Percentiles rank a stretch among this genome's conserved stretches.
phyloP scores from a whole-genome alignment of 2,329 filamentous ascomycete species.

The Penicillium sp. region DNA sequence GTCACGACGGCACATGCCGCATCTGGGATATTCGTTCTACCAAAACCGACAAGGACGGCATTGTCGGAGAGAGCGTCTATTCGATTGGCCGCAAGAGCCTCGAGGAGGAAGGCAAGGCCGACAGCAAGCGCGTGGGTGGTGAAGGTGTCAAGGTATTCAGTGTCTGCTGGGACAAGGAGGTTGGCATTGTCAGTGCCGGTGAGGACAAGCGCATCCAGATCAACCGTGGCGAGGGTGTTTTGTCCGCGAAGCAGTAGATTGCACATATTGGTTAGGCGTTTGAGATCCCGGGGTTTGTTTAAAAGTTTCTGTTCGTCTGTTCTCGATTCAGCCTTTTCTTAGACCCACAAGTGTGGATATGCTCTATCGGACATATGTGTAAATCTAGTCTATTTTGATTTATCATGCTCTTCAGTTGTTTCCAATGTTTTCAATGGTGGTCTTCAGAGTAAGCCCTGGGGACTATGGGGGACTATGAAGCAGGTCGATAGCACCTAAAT shows the following conservation, averaged over 20 bases:
- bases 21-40: conserved; percentile 84
- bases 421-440: neutral
- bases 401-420: too few species aligned
- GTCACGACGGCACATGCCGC: conserved; percentile 86
- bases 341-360: conserved; percentile 3
- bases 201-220: conserved; percentile 96
- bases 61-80: conserved; percentile 69
- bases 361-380: neutral
- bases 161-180: conserved; percentile 78
- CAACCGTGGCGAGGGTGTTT: conserved; percentile 63
- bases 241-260: conserved; percentile 33
- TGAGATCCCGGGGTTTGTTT: conserved; percentile 28
- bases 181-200: conserved; percentile 86
- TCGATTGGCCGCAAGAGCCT: conserved; percentile 73
- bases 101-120: conserved; percentile 61
- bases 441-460: too few species aligned
- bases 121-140: conserved; percentile 61
- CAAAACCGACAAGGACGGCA: conserved; percentile 59
- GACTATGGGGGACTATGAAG: too few species aligned
- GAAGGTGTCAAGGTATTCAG: conserved; percentile 88
- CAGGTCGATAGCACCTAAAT: too few species aligned
- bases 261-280: conserved; percentile 31
- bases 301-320: conserved; percentile 28
- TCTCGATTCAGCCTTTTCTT: conserved; percentile 2
- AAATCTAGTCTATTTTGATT: neutral